These are phyloP conservation scores for Elaeis oleifera DNA, from an alignment of 202 grass and related monocot genomes.

Conservation along the genomic window DNA sequence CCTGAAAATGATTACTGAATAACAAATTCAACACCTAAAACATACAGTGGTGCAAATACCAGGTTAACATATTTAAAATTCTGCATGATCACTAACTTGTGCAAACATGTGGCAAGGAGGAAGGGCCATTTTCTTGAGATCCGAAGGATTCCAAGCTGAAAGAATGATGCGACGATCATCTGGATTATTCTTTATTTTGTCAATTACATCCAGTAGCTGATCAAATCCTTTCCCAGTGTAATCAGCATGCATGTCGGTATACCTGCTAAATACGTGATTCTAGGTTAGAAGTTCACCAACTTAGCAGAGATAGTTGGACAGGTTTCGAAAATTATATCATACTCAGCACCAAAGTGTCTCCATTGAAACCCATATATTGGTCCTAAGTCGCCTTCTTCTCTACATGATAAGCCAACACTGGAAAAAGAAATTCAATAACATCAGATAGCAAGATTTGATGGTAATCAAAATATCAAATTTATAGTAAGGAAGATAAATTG, in stretches of 20 bases:
- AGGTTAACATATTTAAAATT: background rate
- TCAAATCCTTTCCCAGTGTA: slow-evolving; percentile 90
- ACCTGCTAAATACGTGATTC: slow-evolving; percentile 32
- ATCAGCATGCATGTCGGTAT: slow-evolving; percentile 74
- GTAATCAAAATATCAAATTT: no score
- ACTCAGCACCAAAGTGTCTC: slow-evolving; percentile 87
- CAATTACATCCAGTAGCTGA: slow-evolving; percentile 68
- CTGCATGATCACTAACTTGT: slow-evolving; percentile 38
- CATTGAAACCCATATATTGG: slow-evolving; percentile 91
- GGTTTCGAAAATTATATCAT: slow-evolving; percentile 24
- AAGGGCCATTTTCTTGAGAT: slow-evolving; percentile 87
- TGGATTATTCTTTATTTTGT: slow-evolving; percentile 90
- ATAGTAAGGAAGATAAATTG: background rate
- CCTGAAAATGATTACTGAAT: no score
- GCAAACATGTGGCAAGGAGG: slow-evolving; percentile 92
- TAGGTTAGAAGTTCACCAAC: background rate
- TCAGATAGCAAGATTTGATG: background rate
- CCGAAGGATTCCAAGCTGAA: slow-evolving; percentile 81
- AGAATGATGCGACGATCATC: slow-evolving; percentile 73
- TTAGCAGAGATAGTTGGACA: background rate
- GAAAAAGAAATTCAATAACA: slow-evolving; percentile 11
- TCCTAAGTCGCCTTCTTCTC: slow-evolving; percentile 87
- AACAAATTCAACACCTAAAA: no score
- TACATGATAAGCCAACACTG: slow-evolving; percentile 62
- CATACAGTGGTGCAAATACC: background rate